These are phyloP conservation scores for Sequoia sempervirens DNA, from an alignment of 75 land plant genomes.

Conservation along the genomic window DNA sequence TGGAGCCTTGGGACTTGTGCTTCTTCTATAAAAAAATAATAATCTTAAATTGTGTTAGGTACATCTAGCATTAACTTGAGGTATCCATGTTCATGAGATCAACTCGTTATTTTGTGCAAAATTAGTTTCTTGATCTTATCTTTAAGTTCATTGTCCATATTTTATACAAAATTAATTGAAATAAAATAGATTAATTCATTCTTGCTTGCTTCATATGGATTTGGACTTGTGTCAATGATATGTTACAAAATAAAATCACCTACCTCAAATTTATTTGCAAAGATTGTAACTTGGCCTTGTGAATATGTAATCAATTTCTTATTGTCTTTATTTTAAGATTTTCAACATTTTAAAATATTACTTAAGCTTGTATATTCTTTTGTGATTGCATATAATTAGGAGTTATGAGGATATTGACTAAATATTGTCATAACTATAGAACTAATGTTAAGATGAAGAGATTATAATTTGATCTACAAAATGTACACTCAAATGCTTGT, in stretches of 20 bases:
- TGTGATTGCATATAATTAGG: too few relatives aligned
- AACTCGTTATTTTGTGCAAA: background rate
- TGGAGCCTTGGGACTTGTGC: background rate
- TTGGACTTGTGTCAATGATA: background rate
- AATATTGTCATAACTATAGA: too few relatives aligned
- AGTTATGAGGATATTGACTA: too few relatives aligned
- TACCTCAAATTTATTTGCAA: background rate
- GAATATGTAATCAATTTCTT: background rate
- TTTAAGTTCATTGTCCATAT: background rate
- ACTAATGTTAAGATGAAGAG: too few relatives aligned
- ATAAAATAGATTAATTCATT: too few relatives aligned
- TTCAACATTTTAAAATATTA: background rate
- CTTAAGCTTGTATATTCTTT: too few relatives aligned
- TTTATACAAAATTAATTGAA: background rate
- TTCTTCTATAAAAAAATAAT: background rate
- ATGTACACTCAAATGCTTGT: too few relatives aligned
- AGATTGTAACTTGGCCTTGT: background rate
- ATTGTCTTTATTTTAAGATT: background rate
- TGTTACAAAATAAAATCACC: background rate
- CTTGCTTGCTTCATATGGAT: background rate
- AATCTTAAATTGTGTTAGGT: background rate
- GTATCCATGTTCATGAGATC: background rate
- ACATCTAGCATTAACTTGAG: background rate
- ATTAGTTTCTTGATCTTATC: background rate
- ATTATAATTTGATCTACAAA: too few relatives aligned